A percentile compares a stretch with the other conserved stretches of the same genome.
Evolutionary conservation across 1,284 basidiomycete genomes (phyloP).

Genomic region (Trichosporon sp.): DNA sequence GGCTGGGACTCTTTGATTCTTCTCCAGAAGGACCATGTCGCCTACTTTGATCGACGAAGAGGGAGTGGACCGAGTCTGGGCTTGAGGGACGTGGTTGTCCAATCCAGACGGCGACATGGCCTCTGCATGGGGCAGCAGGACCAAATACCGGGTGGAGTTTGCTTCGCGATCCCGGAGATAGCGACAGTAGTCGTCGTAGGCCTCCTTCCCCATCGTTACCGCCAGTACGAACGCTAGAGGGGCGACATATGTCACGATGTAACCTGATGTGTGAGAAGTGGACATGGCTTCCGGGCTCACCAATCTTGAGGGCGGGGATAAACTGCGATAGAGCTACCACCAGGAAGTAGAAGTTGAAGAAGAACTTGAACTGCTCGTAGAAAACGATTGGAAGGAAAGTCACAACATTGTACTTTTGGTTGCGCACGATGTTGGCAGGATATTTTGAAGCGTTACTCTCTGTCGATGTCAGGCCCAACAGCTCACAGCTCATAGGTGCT

Average conservation of each 20-base stretch:
- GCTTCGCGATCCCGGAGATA: slow-evolving; percentile 87
- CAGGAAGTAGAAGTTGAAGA: slow-evolving; percentile 99
- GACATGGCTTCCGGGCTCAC: slow-evolving; percentile 46
- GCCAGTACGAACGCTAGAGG: slow-evolving; percentile 90
- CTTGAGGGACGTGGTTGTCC: slow-evolving; percentile 25
- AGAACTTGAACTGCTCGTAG: slow-evolving; percentile 99
- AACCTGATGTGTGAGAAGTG: slow-evolving; percentile 58
- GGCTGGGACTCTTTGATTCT: slow-evolving; percentile 95
- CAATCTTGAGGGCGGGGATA: slow-evolving; percentile 91
- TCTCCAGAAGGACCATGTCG: slow-evolving; percentile 85
- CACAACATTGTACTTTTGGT: slow-evolving; percentile 95
- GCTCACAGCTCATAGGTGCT: background rate
- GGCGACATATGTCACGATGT: slow-evolving; percentile 92
- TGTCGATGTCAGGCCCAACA: background rate
- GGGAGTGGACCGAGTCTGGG: slow-evolving; percentile 63
- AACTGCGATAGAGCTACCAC: slow-evolving; percentile 95
- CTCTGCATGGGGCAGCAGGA: slow-evolving; percentile 59
- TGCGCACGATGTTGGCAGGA: slow-evolving; percentile 80
- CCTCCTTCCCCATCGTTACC: slow-evolving; percentile 98
- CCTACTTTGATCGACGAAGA: slow-evolving; percentile 87
- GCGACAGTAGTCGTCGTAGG: slow-evolving; percentile 94
- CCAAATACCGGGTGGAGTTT: slow-evolving; percentile 86
- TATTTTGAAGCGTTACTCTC: slow-evolving; percentile 39
- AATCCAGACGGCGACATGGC: slow-evolving; percentile 37
- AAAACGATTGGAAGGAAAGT: slow-evolving; percentile 94